A percentile compares a stretch with the other conserved stretches of the same genome.
These are phyloP conservation scores for Colletotrichum tanaceti DNA, from an alignment of 2,329 filamentous ascomycete genomes.

Conservation along the genomic window DNA sequence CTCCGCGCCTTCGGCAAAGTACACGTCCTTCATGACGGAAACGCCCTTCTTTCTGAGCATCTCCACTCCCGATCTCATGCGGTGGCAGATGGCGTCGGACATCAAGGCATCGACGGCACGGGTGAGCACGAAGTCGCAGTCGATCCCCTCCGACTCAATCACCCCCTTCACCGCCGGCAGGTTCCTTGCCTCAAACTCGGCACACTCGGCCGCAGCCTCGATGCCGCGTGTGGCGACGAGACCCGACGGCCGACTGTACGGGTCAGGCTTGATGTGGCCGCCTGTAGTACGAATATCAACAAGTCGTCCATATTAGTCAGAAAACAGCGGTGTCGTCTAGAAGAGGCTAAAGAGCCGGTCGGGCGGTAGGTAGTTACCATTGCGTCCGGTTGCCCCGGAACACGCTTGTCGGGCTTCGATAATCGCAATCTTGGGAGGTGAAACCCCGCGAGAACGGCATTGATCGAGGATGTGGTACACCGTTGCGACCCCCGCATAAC, in stretches of 20 bases:
- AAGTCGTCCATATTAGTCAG: conserved; percentile 52
- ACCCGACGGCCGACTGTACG: conserved; percentile 64
- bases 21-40: conserved; percentile 46
- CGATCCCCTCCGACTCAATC: conserved; percentile 53
- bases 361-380: conserved; percentile 63
- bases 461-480: conserved; percentile 44
- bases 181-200: conserved; percentile 58
- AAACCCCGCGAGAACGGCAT: conserved; percentile 46
- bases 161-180: conserved; percentile 51
- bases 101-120: conserved; percentile 55
- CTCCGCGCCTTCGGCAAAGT: conserved; percentile 44
- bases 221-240: conserved; percentile 60
- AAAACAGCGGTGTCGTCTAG: conserved; percentile 61
- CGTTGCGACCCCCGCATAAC: conserved; percentile 40
- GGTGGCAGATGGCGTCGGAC: conserved; percentile 41
- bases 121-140: conserved; percentile 58
- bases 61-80: conserved; percentile 47
- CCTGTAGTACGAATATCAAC: no score
- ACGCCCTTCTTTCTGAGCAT: conserved; percentile 47
- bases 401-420: conserved; percentile 63
- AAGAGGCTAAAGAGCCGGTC: conserved; percentile 54
- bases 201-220: conserved; percentile 51
- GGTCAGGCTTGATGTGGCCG: conserved; percentile 61
- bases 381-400: conserved; percentile 65
- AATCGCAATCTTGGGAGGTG: conserved; percentile 52